These are phyloP conservation scores for Magnaporthales sp. DNA, from an alignment of 2,329 filamentous ascomycete species.

Conservation along the genomic window DNA sequence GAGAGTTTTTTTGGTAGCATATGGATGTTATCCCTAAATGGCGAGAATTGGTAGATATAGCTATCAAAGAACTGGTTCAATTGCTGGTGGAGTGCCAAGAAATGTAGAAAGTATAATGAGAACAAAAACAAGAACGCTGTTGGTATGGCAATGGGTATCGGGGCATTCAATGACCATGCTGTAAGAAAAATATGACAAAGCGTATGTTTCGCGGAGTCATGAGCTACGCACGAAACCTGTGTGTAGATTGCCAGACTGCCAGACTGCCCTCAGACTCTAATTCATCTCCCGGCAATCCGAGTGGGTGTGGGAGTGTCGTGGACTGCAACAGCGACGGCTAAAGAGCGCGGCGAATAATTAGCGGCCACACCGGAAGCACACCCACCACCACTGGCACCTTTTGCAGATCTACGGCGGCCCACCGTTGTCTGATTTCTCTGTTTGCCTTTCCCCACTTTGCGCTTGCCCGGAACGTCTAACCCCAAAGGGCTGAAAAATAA, in stretches of 20 bases:
- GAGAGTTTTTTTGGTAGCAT: too few relatives aligned
- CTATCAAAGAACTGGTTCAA: too few relatives aligned
- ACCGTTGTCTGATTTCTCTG: conserved; percentile 6
- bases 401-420: neutral
- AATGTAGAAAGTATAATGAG: too few relatives aligned
- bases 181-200: too few relatives aligned
- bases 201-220: too few relatives aligned
- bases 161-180: too few relatives aligned
- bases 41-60: too few relatives aligned
- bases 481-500: neutral
- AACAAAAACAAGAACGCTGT: too few relatives aligned
- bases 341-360: neutral
- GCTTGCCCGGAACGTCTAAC: neutral
- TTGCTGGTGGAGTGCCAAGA: too few relatives aligned
- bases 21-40: too few relatives aligned
- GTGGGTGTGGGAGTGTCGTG: neutral
- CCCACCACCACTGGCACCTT: neutral
- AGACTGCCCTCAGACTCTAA: neutral
- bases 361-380: neutral
- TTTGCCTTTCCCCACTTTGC: conserved; percentile 1
- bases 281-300: neutral
- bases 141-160: too few relatives aligned
- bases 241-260: neutral
- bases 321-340: neutral
- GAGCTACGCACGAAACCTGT: too few relatives aligned